Base-by-base conservation (phyloP, 176 grass and related monocot genomes). In the Carex cristatella region DNA sequence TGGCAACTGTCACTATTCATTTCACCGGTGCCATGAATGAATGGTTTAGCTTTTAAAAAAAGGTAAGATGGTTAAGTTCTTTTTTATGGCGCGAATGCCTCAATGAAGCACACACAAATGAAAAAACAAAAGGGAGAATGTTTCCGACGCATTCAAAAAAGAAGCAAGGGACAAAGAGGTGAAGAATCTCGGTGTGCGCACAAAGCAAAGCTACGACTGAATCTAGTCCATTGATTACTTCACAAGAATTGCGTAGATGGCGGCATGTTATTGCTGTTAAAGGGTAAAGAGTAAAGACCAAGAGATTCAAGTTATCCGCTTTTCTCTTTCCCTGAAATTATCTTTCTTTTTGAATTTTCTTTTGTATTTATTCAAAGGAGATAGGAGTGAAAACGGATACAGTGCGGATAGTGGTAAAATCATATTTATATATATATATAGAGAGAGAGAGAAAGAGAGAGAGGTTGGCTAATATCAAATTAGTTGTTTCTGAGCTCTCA, bases 171-270 rank as follows among this genome's bases (percentile, higher is more conserved):
- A 28, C 8, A 23, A 23, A 63, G 23, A 28, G 8, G 9, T 51
- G 61, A 63, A 63, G 61, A 63, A 63, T 63, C 23, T 63, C 30
- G 61, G 61, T 63, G 61, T 63, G 61, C 7, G 61, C 19, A 63
- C 72, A 31, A 54, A 76, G 46, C 69, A 76, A 54, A 76, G 48
- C 19, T 14, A 76, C 1, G 48, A 55, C 1, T 76, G 46, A 76
- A 54, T 15, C 18, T 54, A 54, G 46, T 4, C 46, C 46, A 55
- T 76, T 76, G 46, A 76, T 76, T 76, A 76, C 55, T 76, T 76
- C 48, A 55, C 71, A 54, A 75, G 46, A 54, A 75, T 75, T 75
- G 71, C 51, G 44, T 28, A 74, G 19, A 74, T 74, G 70, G 42
- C 5, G 44, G 70, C 70, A 74, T 46, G 70, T 74, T 3, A 74